Base-by-base conservation (phyloP, 495 filamentous ascomycete species). In the Recurvomyces mirabilis region DNA sequence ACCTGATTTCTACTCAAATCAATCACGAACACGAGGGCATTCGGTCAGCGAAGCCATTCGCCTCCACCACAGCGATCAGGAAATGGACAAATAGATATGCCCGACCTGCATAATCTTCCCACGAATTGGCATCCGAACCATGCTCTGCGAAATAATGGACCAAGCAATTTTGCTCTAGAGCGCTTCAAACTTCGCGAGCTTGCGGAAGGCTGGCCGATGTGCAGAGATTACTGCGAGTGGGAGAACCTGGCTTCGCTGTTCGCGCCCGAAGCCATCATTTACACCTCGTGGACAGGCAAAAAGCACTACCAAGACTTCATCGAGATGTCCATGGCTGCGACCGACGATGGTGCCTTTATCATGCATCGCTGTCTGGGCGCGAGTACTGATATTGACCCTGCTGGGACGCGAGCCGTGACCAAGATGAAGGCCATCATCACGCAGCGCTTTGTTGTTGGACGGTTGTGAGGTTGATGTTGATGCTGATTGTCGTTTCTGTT, bases 351-450 rank as follows among this genome's bases (percentile, higher is more conserved):
- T 14, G 50, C 38, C 13, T 56, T 56, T 30, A 56, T 56, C 30
- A 50, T 47, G 56, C 58, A 60, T 49, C 43, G 58, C 25, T 54
- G 52, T 24, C 41, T 52, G 20, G 58, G 58, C 21, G 50, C 43
- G 13, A 48, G 43, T 2, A 56, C 53, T 9, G 58, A 60, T 39
- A 52, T 60, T 34, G 52, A 54, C 34, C 43, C 43, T 4, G 13
- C 29, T 25, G 51, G 34, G 7, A 50, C 46, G 3, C 56, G 58
- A 35, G 58, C 58, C 6, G 51, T 59, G 11, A 52, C 49, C 12
- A 60, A 58, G 41, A 54, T 60, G 56, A 59, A 60, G 24, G 55
- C 53, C 18, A 57, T 43, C 22, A 60, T 60, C 45, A 60, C 56
- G 11, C 58, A 59, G 41, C 56, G 55, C 30, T 60, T 60, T 35